Evolutionary conservation across 306 rosid genomes (phyloP), one percentile per base, ranked within the genome.

Genomic region (Ziziphus jujuba): DNA sequence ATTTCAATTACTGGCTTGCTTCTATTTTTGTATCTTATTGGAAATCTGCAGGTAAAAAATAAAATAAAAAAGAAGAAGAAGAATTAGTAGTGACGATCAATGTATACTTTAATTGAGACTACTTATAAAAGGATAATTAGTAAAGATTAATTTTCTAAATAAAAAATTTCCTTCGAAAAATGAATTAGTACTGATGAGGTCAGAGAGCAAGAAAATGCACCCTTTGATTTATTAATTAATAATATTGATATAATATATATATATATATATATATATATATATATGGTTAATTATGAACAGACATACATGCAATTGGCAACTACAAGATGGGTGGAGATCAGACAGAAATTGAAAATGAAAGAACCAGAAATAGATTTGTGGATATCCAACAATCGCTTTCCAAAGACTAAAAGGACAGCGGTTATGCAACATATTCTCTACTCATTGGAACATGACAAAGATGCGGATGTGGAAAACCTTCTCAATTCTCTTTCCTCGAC

Each of bases 311-410:
- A 86, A 43, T 73, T 87, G 69, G 78, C 84, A 33, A 84, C 86
- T 40, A 81, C 83, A 5, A 84, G 95, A 63, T 69, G 82, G 73
- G 97, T 84, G 71, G 90, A 86, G 84, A 89, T 82, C 80, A 84
- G 90, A 65, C 5, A 49, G 51, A 72, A 69, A 50, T 59, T 79
- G 36, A 59, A 56, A 24, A 36, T 15, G 33, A 80, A 61, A 55
- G 74, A 63, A 31, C 63, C 25, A 17, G 80, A 71, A 22, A 71
- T 71, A 35, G 61, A 75, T 8, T 19, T 13, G 53, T 80, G 84
- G 84, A 67, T 58, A 71, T 24, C 54, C 4, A 58, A 19, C 33
- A 47, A 71, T 49, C 64, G 75, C 71, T 71, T 67, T 1, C n/a
- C n/a, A n/a, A 44, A 16, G 1, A 17, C 48, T 21, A 23, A 71